These are phyloP conservation scores for Penicillium ucsense DNA, from an alignment of 495 filamentous ascomycete genomes.

Conservation along the genomic window DNA sequence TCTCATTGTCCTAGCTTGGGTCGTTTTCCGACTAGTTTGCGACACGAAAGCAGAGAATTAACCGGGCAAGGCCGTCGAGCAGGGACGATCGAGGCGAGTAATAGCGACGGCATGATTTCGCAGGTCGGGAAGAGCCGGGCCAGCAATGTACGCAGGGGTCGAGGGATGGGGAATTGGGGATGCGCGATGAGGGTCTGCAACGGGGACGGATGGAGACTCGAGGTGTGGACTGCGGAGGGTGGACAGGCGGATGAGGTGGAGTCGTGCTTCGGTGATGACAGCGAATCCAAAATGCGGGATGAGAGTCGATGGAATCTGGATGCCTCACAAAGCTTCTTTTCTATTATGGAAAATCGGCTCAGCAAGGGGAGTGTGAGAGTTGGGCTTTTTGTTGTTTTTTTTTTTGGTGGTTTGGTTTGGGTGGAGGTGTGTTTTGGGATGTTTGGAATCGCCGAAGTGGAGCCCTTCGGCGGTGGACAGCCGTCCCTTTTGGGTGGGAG, in stretches of 20 bases:
- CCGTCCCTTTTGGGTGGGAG: neutral
- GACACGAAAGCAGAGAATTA: conserved; percentile 18
- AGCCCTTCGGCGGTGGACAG: neutral
- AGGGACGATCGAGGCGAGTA: conserved; percentile 19
- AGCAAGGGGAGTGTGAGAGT: conserved; percentile 6
- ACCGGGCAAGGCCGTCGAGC: conserved; percentile 17
- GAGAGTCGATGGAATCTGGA: conserved; percentile 15
- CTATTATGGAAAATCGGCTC: conserved; percentile 18
- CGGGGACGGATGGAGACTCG: neutral
- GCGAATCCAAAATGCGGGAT: conserved; percentile 28
- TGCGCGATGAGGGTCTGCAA: conserved; percentile 1
- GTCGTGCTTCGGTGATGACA: conserved; percentile 31
- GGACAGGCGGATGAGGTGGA: conserved; percentile 17
- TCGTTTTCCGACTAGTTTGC: conserved; percentile 19
- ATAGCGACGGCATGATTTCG: conserved; percentile 15
- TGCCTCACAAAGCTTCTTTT: conserved; percentile 28
- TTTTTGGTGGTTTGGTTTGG: no score
- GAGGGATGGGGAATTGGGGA: conserved; percentile 18
- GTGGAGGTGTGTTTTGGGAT: neutral
- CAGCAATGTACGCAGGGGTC: conserved; percentile 11
- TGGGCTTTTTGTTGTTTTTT: no score
- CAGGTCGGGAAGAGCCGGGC: conserved; percentile 34
- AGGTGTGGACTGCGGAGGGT: neutral
- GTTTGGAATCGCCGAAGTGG: conserved; percentile 4
- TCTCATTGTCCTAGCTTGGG: neutral